A percentile compares a stretch with the other conserved stretches of the same genome.
These are phyloP conservation scores for Lasiodiplodia hormozganensis DNA, from an alignment of 2,329 filamentous ascomycete genomes.

Conservation along the genomic window DNA sequence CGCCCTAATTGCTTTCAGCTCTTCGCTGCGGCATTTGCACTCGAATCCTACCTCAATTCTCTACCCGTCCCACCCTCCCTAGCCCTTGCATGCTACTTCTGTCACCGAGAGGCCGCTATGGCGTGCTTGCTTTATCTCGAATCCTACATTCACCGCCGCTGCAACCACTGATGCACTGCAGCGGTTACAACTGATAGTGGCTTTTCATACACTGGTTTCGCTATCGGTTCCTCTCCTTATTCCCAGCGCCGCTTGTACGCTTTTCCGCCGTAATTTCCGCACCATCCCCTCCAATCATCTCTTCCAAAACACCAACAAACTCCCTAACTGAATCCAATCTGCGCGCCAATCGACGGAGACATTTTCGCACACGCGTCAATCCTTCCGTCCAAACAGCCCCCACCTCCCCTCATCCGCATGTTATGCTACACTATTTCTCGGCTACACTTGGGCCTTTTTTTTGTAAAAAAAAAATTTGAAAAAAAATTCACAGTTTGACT, in stretches of 20 bases:
- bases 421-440: background rate
- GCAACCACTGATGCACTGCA: background rate
- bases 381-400: background rate
- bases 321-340: background rate
- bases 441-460: background rate
- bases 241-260: background rate
- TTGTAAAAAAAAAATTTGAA: background rate
- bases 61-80: background rate
- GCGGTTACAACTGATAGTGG: background rate
- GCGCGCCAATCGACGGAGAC: background rate
- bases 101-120: background rate
- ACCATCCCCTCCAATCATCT: background rate
- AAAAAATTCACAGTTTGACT: background rate
- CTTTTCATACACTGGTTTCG: background rate
- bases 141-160: background rate
- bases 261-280: background rate
- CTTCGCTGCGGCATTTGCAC: background rate
- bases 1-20: background rate
- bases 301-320: background rate
- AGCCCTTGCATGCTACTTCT: background rate
- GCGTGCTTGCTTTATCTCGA: background rate
- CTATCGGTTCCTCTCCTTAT: background rate
- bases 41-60: background rate
- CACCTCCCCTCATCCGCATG: background rate
- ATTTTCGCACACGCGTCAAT: background rate